Evolutionary conservation across 306 rosid genomes (phyloP), one percentile per base, ranked within the genome.

Genomic region (Betula pendula): DNA sequence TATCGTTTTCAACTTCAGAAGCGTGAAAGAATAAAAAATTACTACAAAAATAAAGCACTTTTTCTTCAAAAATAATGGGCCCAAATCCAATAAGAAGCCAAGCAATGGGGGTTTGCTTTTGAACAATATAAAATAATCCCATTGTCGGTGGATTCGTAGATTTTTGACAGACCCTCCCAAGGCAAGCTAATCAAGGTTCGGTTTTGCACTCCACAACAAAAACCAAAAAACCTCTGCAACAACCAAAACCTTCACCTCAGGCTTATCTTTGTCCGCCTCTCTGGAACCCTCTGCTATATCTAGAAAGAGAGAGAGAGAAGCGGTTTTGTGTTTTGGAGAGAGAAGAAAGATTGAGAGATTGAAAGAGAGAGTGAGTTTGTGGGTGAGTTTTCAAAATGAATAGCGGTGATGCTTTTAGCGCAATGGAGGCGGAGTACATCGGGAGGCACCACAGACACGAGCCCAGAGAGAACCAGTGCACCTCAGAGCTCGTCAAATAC

Each of bases 401-500:
- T 85, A 70, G 81, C 71, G 88, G 69, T 70, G 93, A 79, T 65
- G 72, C 86, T 3, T 74, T 63, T 73, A 76, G 80, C 75, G 62
- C 85, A 74, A 74, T 87, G 87, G 98, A 91, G 79, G 66, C 86
- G n/a, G 94, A 92, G 84, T 87, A 85, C 90, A 89, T 96, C 82
- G 84, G 88, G 50, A 91, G 90, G 79, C 96, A 96, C 80, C 99
- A 96, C 89, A 86, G 22, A 73, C 99, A 96, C 67, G 90, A 89
- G 13, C 86, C 88, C 33, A 85, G 83, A 72, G 92, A 87, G 22
- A 87, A 83, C 29, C 99, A 96, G 92, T 93, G 99, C 83, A 83
- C 98, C 43, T 89, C 99, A n/a, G 91, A 96, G 10, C 80, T 96
- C 44, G 93, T 92, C 44, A 92, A 86, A 84, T 97, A 91, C 84